These are phyloP conservation scores for Auricularia heimuer DNA, from an alignment of 768 basidiomycete species.

Conservation along the genomic window DNA sequence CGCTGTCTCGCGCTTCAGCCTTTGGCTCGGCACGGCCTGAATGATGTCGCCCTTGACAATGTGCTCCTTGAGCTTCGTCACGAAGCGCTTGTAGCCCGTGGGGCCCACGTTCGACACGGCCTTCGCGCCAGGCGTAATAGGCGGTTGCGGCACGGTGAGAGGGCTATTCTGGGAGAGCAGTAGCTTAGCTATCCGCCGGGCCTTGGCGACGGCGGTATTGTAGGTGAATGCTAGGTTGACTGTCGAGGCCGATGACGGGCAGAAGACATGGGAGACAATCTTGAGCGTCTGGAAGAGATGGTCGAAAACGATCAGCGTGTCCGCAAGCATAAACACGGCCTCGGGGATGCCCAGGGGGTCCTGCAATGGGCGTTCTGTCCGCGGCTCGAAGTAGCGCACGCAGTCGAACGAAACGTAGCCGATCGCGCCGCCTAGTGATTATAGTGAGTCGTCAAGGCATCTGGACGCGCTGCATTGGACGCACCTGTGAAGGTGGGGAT, in stretches of 20 bases:
- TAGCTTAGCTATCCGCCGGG: slow-evolving; percentile 67
- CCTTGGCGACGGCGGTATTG: slow-evolving; percentile 74
- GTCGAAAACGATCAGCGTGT: slow-evolving; percentile 93
- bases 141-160: slow-evolving; percentile 43
- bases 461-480: slow-evolving; percentile 3
- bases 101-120: slow-evolving; percentile 88
- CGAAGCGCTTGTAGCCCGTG: slow-evolving; percentile 82
- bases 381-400: slow-evolving; percentile 93
- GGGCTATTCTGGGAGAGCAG: slow-evolving; percentile 29
- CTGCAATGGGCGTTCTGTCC: slow-evolving; percentile 59
- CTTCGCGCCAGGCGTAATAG: slow-evolving; percentile 52
- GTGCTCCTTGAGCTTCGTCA: slow-evolving; percentile 85
- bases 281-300: slow-evolving; percentile 93
- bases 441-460: neutral
- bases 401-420: slow-evolving; percentile 97
- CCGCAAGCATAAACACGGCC: slow-evolving; percentile 92
- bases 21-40: slow-evolving; percentile 95
- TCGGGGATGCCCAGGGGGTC: slow-evolving; percentile 87
- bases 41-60: slow-evolving; percentile 97
- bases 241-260: slow-evolving; percentile 40
- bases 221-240: slow-evolving; percentile 78
- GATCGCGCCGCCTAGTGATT: slow-evolving; percentile 70
- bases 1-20: slow-evolving; percentile 72
- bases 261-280: slow-evolving; percentile 92
- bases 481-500: slow-evolving; percentile 77